Conservation (phyloP, 495 filamentous ascomycete species). For the Rhypophila decipiens region DNA sequence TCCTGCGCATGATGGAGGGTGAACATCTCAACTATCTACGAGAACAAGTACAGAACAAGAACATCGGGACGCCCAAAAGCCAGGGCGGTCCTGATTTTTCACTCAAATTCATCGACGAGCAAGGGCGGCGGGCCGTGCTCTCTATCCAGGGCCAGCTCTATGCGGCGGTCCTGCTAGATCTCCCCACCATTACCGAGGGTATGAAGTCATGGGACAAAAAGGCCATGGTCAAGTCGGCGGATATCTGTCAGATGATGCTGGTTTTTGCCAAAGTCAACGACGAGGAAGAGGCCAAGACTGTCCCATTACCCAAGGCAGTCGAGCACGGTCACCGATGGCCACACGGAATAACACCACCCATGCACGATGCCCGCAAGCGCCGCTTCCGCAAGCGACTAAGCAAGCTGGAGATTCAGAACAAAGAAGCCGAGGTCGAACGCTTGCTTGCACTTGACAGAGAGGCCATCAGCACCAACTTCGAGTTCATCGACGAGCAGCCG, state of each 20-base stretch:
- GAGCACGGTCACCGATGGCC: conserved; percentile 68
- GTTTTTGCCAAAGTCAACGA: conserved; percentile 63
- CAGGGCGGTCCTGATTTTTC: conserved; percentile 63
- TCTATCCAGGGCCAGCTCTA: conserved; percentile 64
- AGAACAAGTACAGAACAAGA: conserved; percentile 61
- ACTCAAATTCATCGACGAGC: conserved; percentile 71
- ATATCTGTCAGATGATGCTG: conserved; percentile 92
- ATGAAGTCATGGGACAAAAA: conserved; percentile 96
- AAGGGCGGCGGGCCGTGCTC: conserved; percentile 67
- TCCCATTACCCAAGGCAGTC: conserved; percentile 59
- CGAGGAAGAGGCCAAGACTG: conserved; percentile 68
- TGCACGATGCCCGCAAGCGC: conserved; percentile 77
- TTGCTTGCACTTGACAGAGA: conserved; percentile 65
- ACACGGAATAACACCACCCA: conserved; percentile 86
- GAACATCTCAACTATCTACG: conserved; percentile 77
- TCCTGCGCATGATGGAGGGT: conserved; percentile 82
- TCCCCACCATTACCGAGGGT: conserved; percentile 86
- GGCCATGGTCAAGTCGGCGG: conserved; percentile 85
- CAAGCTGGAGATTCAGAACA: conserved; percentile 79
- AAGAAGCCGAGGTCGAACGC: conserved; percentile 74
- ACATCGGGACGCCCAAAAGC: conserved; percentile 55
- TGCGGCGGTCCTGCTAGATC: conserved; percentile 75
- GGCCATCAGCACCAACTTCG: conserved; percentile 47
- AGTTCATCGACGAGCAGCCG: conserved; percentile 59
- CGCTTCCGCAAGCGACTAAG: conserved; percentile 80